A percentile compares a stretch with the other conserved stretches of the same genome.
phyloP scores from a whole-genome alignment of 257 asterid genomes.

The Perilla frutescens region DNA sequence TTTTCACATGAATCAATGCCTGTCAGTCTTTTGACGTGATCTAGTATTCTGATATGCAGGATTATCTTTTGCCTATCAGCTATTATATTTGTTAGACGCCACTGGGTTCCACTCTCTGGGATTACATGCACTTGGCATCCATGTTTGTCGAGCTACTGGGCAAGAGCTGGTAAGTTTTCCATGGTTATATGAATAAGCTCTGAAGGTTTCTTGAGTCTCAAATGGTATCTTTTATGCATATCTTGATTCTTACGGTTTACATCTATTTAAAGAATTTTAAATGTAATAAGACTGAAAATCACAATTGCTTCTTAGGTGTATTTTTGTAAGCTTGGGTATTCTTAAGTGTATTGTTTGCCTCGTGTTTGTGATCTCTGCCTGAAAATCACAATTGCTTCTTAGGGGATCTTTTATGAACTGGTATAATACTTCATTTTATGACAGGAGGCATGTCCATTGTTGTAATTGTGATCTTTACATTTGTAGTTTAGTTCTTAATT shows the following conservation, averaged over 20 bases:
- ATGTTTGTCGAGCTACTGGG: slow-evolving; percentile 99
- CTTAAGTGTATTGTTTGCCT: background rate
- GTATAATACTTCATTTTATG: slow-evolving; percentile 19
- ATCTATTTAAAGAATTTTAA: slow-evolving; percentile 21
- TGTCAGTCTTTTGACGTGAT: slow-evolving; percentile 36
- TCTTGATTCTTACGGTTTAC: background rate
- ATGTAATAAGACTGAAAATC: slow-evolving; percentile 22
- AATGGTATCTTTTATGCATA: background rate
- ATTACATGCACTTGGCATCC: slow-evolving; percentile 88
- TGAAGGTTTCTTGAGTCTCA: slow-evolving; percentile 27
- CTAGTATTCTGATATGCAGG: slow-evolving; percentile 59
- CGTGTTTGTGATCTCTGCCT: slow-evolving; percentile 10
- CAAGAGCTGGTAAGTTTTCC: slow-evolving; percentile 81
- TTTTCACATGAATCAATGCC: slow-evolving; percentile 16
- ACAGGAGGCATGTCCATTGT: slow-evolving; percentile 17
- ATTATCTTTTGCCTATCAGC: slow-evolving; percentile 89
- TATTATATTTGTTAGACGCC: slow-evolving; percentile 91
- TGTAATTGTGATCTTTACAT: slow-evolving; percentile 1
- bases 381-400: background rate
- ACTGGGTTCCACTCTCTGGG: slow-evolving; percentile 92
- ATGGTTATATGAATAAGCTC: slow-evolving; percentile 25
- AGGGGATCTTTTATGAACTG: slow-evolving; percentile 4
- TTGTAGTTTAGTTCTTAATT: slow-evolving; percentile 11
- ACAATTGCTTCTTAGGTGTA: slow-evolving; percentile 20
- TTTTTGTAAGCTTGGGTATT: background rate